Evolutionary conservation across 225 moss, liverwort and hornwort species (phyloP).

Genomic region (Ulota crispa): DNA sequence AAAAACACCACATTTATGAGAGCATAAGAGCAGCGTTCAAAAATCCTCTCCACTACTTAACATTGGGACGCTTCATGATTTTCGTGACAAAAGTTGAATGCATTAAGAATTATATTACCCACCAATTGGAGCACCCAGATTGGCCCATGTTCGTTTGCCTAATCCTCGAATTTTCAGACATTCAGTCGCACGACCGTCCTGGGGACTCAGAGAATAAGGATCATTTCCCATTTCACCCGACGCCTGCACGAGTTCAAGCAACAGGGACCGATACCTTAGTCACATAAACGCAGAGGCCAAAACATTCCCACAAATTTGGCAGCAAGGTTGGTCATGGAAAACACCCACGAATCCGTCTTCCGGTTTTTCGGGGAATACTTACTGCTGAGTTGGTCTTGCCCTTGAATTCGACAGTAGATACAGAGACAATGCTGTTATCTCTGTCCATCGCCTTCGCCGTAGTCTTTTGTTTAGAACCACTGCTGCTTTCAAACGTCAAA

Average conservation of each 20-base stretch:
- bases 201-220: background rate
- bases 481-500: slow-evolving; percentile 36
- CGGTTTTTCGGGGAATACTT: background rate
- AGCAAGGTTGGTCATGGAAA: background rate
- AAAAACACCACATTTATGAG: background rate
- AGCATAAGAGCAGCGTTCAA: background rate
- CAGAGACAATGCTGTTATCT: slow-evolving; percentile 9
- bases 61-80: background rate
- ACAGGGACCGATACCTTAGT: background rate
- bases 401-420: slow-evolving; percentile 30
- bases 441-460: slow-evolving; percentile 6
- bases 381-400: slow-evolving; percentile 32
- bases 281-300: background rate
- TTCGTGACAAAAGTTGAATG: background rate
- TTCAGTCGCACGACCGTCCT: slow-evolving; percentile 4
- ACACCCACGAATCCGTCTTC: background rate
- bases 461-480: slow-evolving; percentile 17
- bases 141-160: slow-evolving; percentile 32
- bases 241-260: slow-evolving; percentile 23
- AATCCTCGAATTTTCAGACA: slow-evolving; percentile 18
- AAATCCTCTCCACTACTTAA: background rate
- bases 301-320: background rate
- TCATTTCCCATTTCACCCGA: slow-evolving; percentile 17
- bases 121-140: slow-evolving; percentile 40
- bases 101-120: background rate